phyloP scores from a whole-genome alignment of 768 basidiomycete species.

The Atractiella rhizophila region DNA sequence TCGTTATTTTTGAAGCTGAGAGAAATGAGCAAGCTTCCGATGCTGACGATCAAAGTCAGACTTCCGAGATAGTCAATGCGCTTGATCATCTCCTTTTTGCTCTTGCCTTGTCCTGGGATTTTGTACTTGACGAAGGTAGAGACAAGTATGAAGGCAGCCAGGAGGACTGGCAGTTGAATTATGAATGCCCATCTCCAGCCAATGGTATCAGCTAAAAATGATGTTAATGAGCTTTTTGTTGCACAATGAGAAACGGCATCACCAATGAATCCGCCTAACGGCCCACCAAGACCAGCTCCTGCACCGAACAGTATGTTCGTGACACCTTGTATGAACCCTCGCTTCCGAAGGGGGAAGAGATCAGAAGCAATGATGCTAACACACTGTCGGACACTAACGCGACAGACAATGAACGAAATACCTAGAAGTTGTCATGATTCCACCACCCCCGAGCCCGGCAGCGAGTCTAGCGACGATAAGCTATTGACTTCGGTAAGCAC shows the following conservation, averaged over 20 bases:
- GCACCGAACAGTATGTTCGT: conserved; percentile 40
- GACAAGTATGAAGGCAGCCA: conserved; percentile 45
- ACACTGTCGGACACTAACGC: no score
- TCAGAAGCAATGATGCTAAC: conserved; percentile 56
- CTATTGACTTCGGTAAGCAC: no score
- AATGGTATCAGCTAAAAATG: conserved; percentile 9
- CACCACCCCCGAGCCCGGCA: conserved; percentile 35
- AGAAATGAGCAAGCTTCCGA: conserved; percentile 17
- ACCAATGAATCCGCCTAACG: conserved; percentile 20
- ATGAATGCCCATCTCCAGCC: conserved; percentile 62
- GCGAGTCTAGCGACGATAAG: conserved; percentile 33
- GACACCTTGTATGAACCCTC: conserved; percentile 77
- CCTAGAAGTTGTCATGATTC: conserved; percentile 23
- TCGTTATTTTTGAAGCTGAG: conserved; percentile 21
- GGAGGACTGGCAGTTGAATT: conserved; percentile 49
- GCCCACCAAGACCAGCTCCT: conserved; percentile 28
- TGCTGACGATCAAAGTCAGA: conserved; percentile 39
- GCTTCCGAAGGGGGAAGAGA: conserved; percentile 60
- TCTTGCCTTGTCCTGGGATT: conserved; percentile 27
- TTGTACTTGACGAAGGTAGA: conserved; percentile 50
- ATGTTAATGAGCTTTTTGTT: no score
- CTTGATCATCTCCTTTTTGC: conserved; percentile 9
- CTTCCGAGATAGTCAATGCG: conserved; percentile 71
- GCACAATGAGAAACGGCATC: no score
- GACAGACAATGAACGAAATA: not conserved